These are phyloP conservation scores for Earliella scabrosa DNA, from an alignment of 1,284 basidiomycete genomes.

Conservation along the genomic window DNA sequence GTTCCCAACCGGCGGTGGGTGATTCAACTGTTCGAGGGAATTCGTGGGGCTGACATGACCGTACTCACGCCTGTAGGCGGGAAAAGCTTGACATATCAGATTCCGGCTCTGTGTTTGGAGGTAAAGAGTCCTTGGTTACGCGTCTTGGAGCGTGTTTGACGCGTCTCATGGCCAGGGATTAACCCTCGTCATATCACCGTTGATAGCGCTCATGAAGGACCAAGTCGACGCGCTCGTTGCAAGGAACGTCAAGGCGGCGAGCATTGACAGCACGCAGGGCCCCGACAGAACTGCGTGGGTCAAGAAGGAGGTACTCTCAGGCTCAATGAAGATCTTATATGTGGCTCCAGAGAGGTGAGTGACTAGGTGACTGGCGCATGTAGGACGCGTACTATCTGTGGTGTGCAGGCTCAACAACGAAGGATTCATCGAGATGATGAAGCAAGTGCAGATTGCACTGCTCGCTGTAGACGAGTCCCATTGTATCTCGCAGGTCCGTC, in stretches of 20 bases:
- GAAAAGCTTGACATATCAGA: conserved; percentile 60
- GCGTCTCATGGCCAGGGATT: conserved; percentile 47
- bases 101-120: conserved; percentile 62
- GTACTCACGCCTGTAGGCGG: conserved; percentile 33
- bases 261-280: conserved; percentile 64
- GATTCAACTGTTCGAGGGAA: too few species aligned
- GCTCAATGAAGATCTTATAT: conserved; percentile 71
- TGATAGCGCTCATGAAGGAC: conserved; percentile 92
- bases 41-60: background rate
- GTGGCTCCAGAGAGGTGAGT: conserved; percentile 88
- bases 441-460: conserved; percentile 57
- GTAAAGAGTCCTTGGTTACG: conserved; percentile 20
- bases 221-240: conserved; percentile 82
- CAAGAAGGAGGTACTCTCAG: conserved; percentile 47
- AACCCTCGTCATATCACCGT: conserved; percentile 73
- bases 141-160: background rate
- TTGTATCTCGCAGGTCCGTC: conserved; percentile 67
- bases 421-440: conserved; percentile 73
- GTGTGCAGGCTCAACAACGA: conserved; percentile 62
- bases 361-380: background rate
- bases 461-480: conserved; percentile 98
- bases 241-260: conserved; percentile 69
- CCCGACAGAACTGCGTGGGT: conserved; percentile 63
- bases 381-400: conserved; percentile 38
- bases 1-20: conserved; percentile 42